Evolutionary conservation across 169 alveolate species (phyloP).

Genomic region (Eimeria sp.): DNA sequence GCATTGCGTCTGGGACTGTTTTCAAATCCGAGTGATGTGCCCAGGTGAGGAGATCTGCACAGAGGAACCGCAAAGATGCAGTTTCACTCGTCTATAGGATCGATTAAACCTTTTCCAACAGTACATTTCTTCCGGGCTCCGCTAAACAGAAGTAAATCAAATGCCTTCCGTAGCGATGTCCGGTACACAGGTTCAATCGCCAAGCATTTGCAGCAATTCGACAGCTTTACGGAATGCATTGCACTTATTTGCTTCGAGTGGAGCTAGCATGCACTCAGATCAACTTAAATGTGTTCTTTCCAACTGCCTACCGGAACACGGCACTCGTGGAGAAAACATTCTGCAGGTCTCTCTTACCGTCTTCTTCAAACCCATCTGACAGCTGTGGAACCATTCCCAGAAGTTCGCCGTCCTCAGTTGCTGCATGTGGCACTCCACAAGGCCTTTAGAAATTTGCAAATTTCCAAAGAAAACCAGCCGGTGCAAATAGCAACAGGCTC

Average conservation of each 20-base stretch:
- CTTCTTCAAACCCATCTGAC: slow-evolving; percentile 66
- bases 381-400: slow-evolving; percentile 73
- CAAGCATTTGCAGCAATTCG: neutral
- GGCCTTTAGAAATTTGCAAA: neutral
- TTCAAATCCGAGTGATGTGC: slow-evolving; percentile 83
- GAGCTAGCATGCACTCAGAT: neutral
- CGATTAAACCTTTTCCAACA: neutral
- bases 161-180: neutral
- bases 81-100: neutral
- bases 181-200: neutral
- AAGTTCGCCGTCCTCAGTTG: slow-evolving; percentile 36
- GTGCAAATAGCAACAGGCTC: neutral
- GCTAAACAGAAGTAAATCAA: neutral
- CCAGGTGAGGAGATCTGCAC: slow-evolving; percentile 83
- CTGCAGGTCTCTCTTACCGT: slow-evolving; percentile 19
- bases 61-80: neutral
- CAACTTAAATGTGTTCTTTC: neutral
- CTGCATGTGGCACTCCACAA: slow-evolving; percentile 5
- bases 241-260: neutral
- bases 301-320: neutral
- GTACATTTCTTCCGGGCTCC: neutral
- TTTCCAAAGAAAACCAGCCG: neutral
- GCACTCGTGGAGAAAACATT: neutral
- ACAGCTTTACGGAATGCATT: no score
- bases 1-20: slow-evolving; percentile 72